phyloP scores from a whole-genome alignment of 2,329 filamentous ascomycete species.

The Pseudovirgaria hyperparasitica region DNA sequence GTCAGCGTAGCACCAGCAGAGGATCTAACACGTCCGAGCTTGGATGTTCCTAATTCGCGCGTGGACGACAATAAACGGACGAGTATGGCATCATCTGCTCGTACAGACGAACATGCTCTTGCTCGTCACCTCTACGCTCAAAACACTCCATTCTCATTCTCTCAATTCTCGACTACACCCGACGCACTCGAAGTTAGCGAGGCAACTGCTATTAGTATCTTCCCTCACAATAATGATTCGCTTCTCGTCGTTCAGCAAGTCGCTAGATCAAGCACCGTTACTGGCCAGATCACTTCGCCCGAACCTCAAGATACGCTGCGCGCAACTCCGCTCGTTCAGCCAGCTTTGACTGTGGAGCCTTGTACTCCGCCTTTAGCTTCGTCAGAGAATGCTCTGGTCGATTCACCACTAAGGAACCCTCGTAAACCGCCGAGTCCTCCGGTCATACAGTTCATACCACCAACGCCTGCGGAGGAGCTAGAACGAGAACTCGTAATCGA shows the following conservation, averaged over 20 bases:
- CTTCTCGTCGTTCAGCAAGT: constrained; percentile 49
- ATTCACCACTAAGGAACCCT: constrained; percentile 47
- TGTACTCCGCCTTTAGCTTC: constrained; percentile 23
- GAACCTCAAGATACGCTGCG: constrained; percentile 7
- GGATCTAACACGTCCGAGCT: constrained; percentile 17
- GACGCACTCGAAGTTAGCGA: constrained; percentile 45
- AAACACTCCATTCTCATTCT: constrained; percentile 35
- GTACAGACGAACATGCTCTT: constrained; percentile 25
- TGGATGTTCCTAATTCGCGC: constrained; percentile 16
- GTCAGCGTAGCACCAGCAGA: too few species aligned
- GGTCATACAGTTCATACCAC: constrained; percentile 40
- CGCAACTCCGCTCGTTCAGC: constrained; percentile 8
- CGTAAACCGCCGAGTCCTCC: constrained; percentile 45
- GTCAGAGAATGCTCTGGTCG: constrained; percentile 21
- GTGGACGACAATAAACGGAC: constrained; percentile 20
- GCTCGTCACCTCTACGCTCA: constrained; percentile 35
- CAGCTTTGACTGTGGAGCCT: constrained; percentile 19
- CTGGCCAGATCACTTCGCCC: constrained; percentile 8
- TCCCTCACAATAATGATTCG: constrained; percentile 50
- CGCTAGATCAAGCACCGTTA: constrained; percentile 16
- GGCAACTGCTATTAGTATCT: constrained; percentile 47
- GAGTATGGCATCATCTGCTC: constrained; percentile 23
- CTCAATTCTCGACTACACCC: constrained; percentile 36
- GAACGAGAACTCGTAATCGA: constrained; percentile 27
- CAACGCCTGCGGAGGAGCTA: constrained; percentile 36